Evolutionary conservation across 2,329 filamentous ascomycete genomes (phyloP).

Genomic region (Xylariaceae sp.): DNA sequence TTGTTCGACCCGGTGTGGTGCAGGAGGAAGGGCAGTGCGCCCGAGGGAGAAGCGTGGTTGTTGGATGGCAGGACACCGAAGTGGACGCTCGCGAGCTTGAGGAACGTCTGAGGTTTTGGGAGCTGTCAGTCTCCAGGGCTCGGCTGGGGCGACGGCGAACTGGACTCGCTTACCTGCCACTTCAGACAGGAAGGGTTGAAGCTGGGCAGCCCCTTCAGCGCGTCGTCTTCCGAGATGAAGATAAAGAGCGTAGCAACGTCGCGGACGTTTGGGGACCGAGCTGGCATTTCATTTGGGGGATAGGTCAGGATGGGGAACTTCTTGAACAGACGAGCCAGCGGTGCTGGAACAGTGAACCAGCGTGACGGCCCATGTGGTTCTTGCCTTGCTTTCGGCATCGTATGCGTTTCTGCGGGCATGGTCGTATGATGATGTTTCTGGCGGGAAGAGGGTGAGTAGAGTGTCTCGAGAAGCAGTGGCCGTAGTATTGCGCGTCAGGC

Average conservation of each 20-base stretch:
- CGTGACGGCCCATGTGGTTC: constrained; percentile 17
- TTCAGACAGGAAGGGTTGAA: constrained; percentile 92
- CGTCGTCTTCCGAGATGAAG: constrained; percentile 63
- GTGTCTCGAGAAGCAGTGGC: too few species aligned
- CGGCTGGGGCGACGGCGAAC: constrained; percentile 1
- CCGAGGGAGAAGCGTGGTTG: constrained; percentile 88
- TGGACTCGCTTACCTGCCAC: constrained; percentile 72
- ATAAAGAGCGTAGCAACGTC: constrained; percentile 59
- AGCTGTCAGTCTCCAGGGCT: constrained; percentile 4
- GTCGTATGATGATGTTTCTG: background rate
- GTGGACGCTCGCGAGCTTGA: constrained; percentile 66
- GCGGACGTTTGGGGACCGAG: constrained; percentile 35
- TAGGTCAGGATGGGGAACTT: constrained; percentile 73
- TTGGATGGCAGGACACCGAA: constrained; percentile 65
- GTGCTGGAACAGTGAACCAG: constrained; percentile 58
- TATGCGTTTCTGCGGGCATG: background rate
- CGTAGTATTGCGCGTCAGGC: too few species aligned
- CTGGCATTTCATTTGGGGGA: constrained; percentile 62
- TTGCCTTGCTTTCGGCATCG: constrained; percentile 7
- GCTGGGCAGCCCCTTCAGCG: constrained; percentile 56
- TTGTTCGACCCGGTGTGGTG: constrained; percentile 36
- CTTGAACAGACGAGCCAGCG: constrained; percentile 78
- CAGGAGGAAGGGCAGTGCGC: constrained; percentile 80
- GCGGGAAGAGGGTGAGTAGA: too few species aligned
- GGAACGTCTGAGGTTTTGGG: constrained; percentile 80